These are phyloP conservation scores for Debaryomyces udenii DNA, from an alignment of 1,139 yeast genomes.

Conservation along the genomic window DNA sequence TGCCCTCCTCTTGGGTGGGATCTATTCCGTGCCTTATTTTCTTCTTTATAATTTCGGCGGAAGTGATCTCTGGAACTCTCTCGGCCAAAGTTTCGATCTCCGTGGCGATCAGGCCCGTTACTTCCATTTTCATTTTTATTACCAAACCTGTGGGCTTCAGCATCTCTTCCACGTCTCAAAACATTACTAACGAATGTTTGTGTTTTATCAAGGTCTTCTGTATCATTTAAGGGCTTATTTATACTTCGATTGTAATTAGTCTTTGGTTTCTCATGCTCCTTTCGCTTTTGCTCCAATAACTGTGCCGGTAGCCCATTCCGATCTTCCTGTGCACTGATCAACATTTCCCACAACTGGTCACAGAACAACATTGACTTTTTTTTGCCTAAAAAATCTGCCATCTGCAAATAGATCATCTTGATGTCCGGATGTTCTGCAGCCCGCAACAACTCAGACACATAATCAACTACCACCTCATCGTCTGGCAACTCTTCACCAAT, in stretches of 20 bases:
- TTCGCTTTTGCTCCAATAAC: slow-evolving; percentile 23
- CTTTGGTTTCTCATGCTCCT: slow-evolving; percentile 11
- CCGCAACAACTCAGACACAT: slow-evolving; percentile 36
- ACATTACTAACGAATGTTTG: no score
- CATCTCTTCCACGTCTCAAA: no score
- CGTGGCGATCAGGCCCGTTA: no score
- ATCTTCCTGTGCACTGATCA: slow-evolving; percentile 44
- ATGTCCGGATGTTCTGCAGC: slow-evolving; percentile 35
- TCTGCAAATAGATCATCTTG: slow-evolving; percentile 37
- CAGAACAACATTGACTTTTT: slow-evolving; percentile 39
- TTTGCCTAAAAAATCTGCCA: slow-evolving; percentile 43
- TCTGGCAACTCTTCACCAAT: slow-evolving; percentile 42
- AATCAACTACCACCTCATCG: slow-evolving; percentile 50
- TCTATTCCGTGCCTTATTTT: slow-evolving; percentile 1
- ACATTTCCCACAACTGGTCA: slow-evolving; percentile 40
- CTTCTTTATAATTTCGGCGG: no score
- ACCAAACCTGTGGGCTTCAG: no score
- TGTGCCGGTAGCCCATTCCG: slow-evolving; percentile 43
- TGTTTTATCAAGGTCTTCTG: no score
- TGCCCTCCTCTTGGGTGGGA: background rate
- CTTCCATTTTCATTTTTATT: no score
- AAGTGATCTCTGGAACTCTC: no score
- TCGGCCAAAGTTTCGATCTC: no score
- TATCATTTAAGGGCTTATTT: no score
- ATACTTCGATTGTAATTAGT: slow-evolving; percentile 32